A percentile compares a stretch with the other conserved stretches of the same genome.
Evolutionary conservation across 2,329 filamentous ascomycete species (phyloP).

Genomic region (Diplodia seriata): DNA sequence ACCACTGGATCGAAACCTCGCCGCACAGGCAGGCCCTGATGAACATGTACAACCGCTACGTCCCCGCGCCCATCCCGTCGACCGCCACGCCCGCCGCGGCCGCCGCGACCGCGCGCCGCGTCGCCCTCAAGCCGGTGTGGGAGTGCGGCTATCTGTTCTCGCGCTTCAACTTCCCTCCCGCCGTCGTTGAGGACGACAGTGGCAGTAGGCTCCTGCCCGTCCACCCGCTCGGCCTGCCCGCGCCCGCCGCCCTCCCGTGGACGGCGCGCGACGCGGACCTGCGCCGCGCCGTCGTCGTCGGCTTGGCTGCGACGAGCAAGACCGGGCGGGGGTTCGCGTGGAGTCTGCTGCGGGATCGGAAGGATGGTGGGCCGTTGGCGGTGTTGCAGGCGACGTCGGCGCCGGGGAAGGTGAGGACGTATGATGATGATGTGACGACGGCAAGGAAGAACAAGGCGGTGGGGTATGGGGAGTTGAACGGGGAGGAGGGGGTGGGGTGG

Average conservation of each 20-base stretch:
- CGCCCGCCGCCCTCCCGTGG: not conserved
- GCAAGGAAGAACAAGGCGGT: not conserved
- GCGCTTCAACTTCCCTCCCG: not conserved
- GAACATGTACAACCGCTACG: conserved; percentile 57
- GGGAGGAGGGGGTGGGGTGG: not conserved
- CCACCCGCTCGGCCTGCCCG: not conserved
- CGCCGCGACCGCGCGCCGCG: too few species aligned
- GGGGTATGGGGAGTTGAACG: not conserved
- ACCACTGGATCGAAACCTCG: conserved; percentile 50
- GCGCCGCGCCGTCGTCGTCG: not conserved
- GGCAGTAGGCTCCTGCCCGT: too few species aligned
- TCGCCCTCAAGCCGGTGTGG: not conserved
- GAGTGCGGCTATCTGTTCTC: not conserved
- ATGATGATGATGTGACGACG: not conserved
- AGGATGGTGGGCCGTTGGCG: not conserved
- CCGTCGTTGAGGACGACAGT: too few species aligned
- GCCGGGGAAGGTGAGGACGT: not conserved
- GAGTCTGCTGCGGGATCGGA: not conserved
- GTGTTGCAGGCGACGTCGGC: conserved; percentile 5
- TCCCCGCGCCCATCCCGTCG: not conserved
- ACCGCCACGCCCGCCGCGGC: not conserved
- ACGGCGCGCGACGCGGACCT: not conserved
- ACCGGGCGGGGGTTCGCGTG: conserved; percentile 1
- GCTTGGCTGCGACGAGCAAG: not conserved
- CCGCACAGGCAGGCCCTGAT: conserved; percentile 48